These are phyloP conservation scores for Catharanthus roseus DNA, from an alignment of 257 asterid species.

Conservation along the genomic window DNA sequence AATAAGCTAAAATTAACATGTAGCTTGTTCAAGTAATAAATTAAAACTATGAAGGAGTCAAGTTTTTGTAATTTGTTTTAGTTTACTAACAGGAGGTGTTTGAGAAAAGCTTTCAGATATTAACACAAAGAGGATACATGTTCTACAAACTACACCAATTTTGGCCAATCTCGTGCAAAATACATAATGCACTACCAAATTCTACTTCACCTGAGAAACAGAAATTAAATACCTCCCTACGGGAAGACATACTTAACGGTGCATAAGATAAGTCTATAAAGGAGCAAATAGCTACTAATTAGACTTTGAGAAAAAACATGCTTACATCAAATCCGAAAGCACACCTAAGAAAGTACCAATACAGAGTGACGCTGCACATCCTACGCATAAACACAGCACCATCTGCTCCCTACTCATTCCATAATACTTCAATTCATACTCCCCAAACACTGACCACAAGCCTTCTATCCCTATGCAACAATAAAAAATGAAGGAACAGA, in stretches of 20 bases:
- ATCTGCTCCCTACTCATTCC: slow-evolving; percentile 63
- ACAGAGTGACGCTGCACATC: slow-evolving; percentile 52
- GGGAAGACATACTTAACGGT: neutral
- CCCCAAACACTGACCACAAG: slow-evolving; percentile 74
- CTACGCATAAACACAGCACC: slow-evolving; percentile 49
- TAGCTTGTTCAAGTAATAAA: neutral
- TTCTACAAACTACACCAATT: neutral
- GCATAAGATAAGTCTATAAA: neutral
- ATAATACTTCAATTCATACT: slow-evolving; percentile 59
- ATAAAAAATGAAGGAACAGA: slow-evolving; percentile 9
- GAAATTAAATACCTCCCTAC: neutral
- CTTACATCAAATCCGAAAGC: slow-evolving; percentile 80
- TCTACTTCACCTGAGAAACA: neutral
- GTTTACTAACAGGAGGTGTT: no score
- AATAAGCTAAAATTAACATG: neutral
- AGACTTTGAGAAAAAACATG: slow-evolving; percentile 4
- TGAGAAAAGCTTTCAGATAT: no score
- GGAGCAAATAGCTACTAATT: neutral
- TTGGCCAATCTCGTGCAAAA: neutral
- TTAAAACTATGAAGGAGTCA: no score
- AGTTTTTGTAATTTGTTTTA: no score
- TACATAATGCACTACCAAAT: neutral
- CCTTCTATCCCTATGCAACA: slow-evolving; percentile 59
- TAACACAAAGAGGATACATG: no score
- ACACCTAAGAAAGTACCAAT: slow-evolving; percentile 66